phyloP scores from a whole-genome alignment of 2,329 filamentous ascomycete species.

The Arthroderma sp. region DNA sequence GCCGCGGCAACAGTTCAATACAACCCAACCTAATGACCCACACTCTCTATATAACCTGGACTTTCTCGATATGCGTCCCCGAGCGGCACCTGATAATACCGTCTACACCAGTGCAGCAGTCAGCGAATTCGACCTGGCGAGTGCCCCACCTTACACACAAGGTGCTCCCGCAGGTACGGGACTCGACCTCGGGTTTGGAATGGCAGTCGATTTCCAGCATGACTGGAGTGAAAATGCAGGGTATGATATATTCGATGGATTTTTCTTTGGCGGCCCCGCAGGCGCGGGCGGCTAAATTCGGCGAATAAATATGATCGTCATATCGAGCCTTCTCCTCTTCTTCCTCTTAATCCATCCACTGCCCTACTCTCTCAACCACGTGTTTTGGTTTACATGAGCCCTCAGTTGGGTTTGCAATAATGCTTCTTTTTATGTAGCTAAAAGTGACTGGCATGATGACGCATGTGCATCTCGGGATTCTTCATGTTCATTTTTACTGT shows the following conservation, averaged over 20 bases:
- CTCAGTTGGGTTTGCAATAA: too few relatives aligned
- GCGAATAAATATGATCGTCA: not conserved
- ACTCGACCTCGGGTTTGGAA: conserved; percentile 33
- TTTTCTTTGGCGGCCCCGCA: conserved; percentile 36
- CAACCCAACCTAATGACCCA: too few relatives aligned
- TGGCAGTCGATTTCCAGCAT: conserved; percentile 34
- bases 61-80: conserved; percentile 40
- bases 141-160: conserved; percentile 13
- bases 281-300: not conserved
- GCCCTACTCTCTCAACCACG: too few relatives aligned
- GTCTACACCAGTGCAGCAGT: not conserved
- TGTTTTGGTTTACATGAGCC: too few relatives aligned
- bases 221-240: conserved; percentile 36
- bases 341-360: too few relatives aligned
- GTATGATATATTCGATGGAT: conserved; percentile 42
- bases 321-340: too few relatives aligned
- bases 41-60: conserved; percentile 35
- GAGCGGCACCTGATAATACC: not conserved
- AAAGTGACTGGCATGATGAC: too few relatives aligned
- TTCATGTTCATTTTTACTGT: too few relatives aligned
- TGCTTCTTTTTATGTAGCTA: too few relatives aligned
- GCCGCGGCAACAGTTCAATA: too few relatives aligned
- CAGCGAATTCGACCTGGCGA: not conserved
- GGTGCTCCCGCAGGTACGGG: conserved; percentile 26
- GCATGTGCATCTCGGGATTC: too few relatives aligned